phyloP scores from a whole-genome alignment of 2,329 filamentous ascomycete species.

The Apiospora koreana region DNA sequence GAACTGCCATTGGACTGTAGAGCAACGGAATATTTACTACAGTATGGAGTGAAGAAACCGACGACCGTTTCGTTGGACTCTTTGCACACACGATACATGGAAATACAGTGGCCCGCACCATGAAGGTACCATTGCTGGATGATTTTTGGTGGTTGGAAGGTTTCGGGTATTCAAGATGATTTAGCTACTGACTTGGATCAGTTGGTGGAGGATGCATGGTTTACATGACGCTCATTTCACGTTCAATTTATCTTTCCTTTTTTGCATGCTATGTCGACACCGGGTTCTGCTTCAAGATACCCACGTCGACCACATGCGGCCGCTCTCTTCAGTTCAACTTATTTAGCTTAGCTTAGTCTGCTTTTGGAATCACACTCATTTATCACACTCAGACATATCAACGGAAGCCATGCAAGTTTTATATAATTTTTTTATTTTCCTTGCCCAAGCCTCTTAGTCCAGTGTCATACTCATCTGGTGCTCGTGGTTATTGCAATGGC shows the following conservation, averaged over 20 bases:
- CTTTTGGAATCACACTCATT: background rate
- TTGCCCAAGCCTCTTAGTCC: too few relatives aligned
- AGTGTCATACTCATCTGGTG: too few relatives aligned
- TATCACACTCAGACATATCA: background rate
- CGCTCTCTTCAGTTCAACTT: background rate
- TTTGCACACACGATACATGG: too few relatives aligned
- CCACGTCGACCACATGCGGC: background rate
- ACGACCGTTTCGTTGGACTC: too few relatives aligned
- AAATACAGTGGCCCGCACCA: background rate
- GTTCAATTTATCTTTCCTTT: background rate
- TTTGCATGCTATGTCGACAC: background rate
- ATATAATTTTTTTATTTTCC: too few relatives aligned
- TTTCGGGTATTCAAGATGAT: background rate
- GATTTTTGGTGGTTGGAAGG: background rate
- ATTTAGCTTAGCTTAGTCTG: background rate
- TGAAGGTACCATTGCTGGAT: background rate
- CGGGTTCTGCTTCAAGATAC: background rate
- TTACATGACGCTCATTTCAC: background rate
- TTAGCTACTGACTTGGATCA: background rate
- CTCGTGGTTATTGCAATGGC: too few relatives aligned
- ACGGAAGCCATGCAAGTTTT: too few relatives aligned
- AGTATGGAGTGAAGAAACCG: background rate
- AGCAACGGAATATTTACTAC: background rate
- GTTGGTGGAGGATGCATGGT: background rate
- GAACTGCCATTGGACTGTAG: background rate